Base-by-base conservation (phyloP, 768 basidiomycete genomes). In the Tricholoma flavovirens region DNA sequence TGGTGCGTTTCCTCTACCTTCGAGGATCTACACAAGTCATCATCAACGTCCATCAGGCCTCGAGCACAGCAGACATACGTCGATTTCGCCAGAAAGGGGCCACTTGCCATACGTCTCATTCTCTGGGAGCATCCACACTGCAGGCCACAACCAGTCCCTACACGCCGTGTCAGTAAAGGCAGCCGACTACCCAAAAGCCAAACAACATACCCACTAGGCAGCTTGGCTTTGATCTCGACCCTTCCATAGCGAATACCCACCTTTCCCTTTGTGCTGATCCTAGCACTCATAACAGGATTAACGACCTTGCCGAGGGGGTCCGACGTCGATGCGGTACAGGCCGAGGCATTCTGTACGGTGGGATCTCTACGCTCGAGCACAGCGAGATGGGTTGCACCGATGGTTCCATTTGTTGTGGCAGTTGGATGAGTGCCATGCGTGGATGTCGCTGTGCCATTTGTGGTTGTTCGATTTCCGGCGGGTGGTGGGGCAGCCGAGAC, bases 211-310 rank as follows among this genome's bases (percentile, higher is more conserved):
- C 84, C 83, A 19, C 70, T 68, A 0, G 86, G 86, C 38, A 88
- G 62, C 64, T 82, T 83, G 0, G 88, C 88, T 0, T 75, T 71
- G 2, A 87, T 72, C 67, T 86, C 79, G 36, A 86, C 80, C 53
- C 81, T 77, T 0, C 86, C 86, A 57, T 80, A 86, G 51, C 71
- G 72, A 56, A 88, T 79, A 59, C 67, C 62, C 74, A 79, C 59
- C 72, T 83, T 74, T 71, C 82, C 79, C 75, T 74, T 67, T 1
- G 92, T 94, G 60, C 76, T 83, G 61, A 94, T 75, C 29, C 90
- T 80, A 10, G 89, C 90, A 55, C 80, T 83, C 75, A 82, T 82
- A 15, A 90, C 84, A 2, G 93, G 93, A 61, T 86, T 87, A 69
- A 95, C 84, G 1, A 83, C 72, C 1, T 76, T 64, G 54, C 76